Evolutionary conservation across 805 yeast species (phyloP), one percentile per base, ranked within the genome.

Genomic region (Candida awuae): DNA sequence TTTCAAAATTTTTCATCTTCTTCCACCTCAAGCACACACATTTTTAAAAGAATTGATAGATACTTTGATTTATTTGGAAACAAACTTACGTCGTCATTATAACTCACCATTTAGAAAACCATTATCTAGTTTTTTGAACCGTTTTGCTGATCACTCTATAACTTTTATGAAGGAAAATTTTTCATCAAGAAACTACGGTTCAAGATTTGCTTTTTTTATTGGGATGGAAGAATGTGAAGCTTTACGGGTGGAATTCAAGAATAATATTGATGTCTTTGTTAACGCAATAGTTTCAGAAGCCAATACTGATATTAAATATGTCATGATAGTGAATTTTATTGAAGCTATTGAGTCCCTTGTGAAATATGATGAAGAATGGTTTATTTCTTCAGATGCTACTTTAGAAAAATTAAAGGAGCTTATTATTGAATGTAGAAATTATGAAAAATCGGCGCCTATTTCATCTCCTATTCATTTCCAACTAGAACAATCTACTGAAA

Each of bases 31-130:
- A 46, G 98, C 98, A 0, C 84, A 77, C 59, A 81, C 90, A 15
- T 92, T 86, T 52, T 77, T 94, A 77, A 90, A 85, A 37, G 95
- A 87, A 50, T 70, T 92, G 40, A 71, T 92, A 51, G 72, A 70
- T 38, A 80, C 90, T 4, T 70, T 92, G 41, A 74, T 81, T 47
- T 78, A 75, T 42, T 64, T 92, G 52, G 98, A 92, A 59, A 77
- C 81, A 3, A 81, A 80, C 44, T 65, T 92, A 50, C 81, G 95
- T 41, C 77, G 96, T 17, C 85, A 84, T 46, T 84, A 85, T 41
- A 70, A 69, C 30, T 85, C 97, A 1, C 97, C 97, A 4, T 88
- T 92, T 67, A 70, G 98, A 47, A 71, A 67, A n/a, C 96, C 98
- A 3, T 74, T 90, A 33, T 88, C 94, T 7, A 82, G 81, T 55